A percentile compares a stretch with the other conserved stretches of the same genome.
Evolutionary conservation across 805 yeast species (phyloP).

Genomic region (Wickerhamomyces queroliae): DNA sequence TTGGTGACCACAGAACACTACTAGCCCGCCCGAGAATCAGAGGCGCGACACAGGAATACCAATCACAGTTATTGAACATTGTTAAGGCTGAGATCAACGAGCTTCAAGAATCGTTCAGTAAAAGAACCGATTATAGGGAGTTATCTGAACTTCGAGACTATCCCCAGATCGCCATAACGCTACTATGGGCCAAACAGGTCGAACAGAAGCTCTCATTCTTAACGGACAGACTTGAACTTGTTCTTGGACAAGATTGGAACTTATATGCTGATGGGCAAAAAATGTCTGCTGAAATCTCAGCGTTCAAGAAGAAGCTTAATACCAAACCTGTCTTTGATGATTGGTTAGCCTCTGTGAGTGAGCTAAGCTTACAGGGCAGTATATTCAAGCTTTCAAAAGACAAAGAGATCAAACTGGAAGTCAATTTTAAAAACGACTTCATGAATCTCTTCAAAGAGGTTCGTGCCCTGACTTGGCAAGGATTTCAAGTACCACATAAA

Average conservation of each 20-base stretch:
- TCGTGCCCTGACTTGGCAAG: conserved; percentile 40
- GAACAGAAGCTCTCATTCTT: conserved; percentile 36
- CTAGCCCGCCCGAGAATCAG: conserved; percentile 48
- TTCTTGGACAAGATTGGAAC: conserved; percentile 59
- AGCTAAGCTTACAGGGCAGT: conserved; percentile 23
- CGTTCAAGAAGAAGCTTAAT: conserved; percentile 41
- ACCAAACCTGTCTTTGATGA: conserved; percentile 31
- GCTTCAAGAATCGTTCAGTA: conserved; percentile 34
- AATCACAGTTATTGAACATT: conserved; percentile 40
- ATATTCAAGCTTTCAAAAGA: conserved; percentile 34
- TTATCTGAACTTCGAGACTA: conserved; percentile 38
- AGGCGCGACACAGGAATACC: conserved; percentile 56
- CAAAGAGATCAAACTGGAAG: conserved; percentile 25
- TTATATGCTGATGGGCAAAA: conserved; percentile 61
- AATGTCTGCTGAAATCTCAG: conserved; percentile 43
- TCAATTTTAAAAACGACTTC: conserved; percentile 46
- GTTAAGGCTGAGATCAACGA: conserved; percentile 40
- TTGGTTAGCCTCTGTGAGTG: conserved; percentile 40
- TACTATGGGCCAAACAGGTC: conserved; percentile 51
- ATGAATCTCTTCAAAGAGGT: conserved; percentile 47
- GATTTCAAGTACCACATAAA: conserved; percentile 51
- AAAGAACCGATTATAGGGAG: conserved; percentile 29
- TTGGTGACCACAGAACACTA: conserved; percentile 42
- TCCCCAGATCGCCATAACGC: conserved; percentile 39
- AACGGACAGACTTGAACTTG: conserved; percentile 38